Conservation (phyloP, 192 early-diverging fungal genomes). For the Coemansia sp. region DNA sequence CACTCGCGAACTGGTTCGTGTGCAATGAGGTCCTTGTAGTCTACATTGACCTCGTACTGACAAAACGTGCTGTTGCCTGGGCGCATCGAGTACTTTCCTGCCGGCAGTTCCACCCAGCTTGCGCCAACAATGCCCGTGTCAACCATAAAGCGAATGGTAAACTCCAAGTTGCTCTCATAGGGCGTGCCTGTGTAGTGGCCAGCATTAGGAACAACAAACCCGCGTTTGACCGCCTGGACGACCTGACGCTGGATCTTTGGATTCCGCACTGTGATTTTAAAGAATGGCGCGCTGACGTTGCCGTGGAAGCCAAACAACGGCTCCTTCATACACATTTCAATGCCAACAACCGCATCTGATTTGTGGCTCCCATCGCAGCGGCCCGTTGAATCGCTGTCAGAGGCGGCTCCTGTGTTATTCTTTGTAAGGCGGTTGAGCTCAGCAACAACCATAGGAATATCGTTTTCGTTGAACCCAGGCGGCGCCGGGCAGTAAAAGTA, state of each 20-base stretch:
- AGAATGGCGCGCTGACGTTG: constrained; percentile 73
- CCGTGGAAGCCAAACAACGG: constrained; percentile 88
- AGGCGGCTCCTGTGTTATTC: constrained; percentile 28
- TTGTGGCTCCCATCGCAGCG: constrained; percentile 6
- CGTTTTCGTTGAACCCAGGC: constrained; percentile 62
- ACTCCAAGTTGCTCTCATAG: constrained; percentile 90
- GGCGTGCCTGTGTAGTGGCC: constrained; percentile 58
- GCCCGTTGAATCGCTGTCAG: constrained; percentile 11
- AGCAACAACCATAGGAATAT: constrained; percentile 54
- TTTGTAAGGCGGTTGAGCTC: constrained; percentile 48
- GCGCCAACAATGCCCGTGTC: constrained; percentile 80
- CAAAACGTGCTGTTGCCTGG: constrained; percentile 39
- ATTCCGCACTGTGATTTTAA: constrained; percentile 71
- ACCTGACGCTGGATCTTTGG: constrained; percentile 51
- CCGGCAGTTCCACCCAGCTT: constrained; percentile 89
- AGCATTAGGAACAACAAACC: constrained; percentile 60
- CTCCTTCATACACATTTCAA: constrained; percentile 74
- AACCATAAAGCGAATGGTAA: constrained; percentile 93
- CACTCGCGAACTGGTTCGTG: constrained; percentile 89
- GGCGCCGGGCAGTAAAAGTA: constrained; percentile 97
- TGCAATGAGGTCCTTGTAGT: constrained; percentile 74
- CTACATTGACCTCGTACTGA: constrained; percentile 82
- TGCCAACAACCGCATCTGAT: constrained; percentile 27
- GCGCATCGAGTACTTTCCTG: constrained; percentile 69
- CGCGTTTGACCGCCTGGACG: constrained; percentile 51